These are phyloP conservation scores for Hemileia vastatrix DNA, from an alignment of 1,284 basidiomycete species.

Conservation along the genomic window DNA sequence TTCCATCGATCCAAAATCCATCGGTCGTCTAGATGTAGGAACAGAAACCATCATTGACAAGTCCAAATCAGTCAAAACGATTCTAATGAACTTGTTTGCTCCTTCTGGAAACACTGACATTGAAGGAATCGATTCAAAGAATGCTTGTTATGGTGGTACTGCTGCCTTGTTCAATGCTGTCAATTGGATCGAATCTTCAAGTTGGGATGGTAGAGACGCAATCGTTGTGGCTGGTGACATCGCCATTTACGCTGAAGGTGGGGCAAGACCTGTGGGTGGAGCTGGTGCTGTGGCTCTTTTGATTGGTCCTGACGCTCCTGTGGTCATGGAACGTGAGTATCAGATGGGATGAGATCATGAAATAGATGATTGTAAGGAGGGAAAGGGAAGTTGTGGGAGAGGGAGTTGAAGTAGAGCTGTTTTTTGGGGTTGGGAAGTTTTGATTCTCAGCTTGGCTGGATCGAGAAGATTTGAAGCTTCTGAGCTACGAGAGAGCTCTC, in stretches of 20 bases:
- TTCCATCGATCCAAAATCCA: conserved; percentile 88
- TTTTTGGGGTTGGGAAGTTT: background rate
- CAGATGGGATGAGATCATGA: background rate
- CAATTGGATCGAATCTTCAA: conserved; percentile 81
- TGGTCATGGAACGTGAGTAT: conserved; percentile 86
- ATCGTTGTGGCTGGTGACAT: conserved; percentile 97
- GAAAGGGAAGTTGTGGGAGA: background rate
- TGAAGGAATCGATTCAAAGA: conserved; percentile 97
- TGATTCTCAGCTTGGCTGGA: background rate
- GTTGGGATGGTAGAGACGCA: conserved; percentile 96
- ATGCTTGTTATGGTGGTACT: conserved; percentile 97
- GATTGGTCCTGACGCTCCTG: conserved; percentile 88
- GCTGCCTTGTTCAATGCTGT: conserved; percentile 95
- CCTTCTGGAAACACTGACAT: conserved; percentile 87
- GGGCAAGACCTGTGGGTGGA: conserved; percentile 88
- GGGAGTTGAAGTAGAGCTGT: background rate
- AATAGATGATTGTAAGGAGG: background rate
- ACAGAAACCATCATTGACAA: conserved; percentile 99
- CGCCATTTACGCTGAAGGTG: conserved; percentile 93
- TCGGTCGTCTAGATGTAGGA: conserved; percentile 94
- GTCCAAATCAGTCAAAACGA: conserved; percentile 96
- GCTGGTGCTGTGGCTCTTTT: conserved; percentile 90
- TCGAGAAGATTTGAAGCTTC: background rate
- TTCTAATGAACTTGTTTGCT: conserved; percentile 93
- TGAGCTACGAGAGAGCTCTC: too few relatives aligned